Percentiles rank a stretch among this genome's conserved stretches.
Conservation (phyloP, 2,329 filamentous ascomycete species). For the Colletotrichum sp. region DNA sequence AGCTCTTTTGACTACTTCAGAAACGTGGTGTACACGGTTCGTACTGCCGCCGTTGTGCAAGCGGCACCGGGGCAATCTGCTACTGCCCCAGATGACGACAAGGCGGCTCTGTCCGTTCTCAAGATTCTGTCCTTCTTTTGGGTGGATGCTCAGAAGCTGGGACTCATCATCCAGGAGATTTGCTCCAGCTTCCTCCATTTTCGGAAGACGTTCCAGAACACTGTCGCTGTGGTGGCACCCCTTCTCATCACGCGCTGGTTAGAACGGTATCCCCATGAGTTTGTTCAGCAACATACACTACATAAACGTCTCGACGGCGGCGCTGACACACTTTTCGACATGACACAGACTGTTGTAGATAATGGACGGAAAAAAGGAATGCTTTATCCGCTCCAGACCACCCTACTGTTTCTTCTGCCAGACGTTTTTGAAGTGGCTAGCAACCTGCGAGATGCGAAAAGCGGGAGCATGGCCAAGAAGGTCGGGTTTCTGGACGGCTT, state of each 20-base stretch:
- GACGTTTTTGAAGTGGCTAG: conserved; percentile 75
- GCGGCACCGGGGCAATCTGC: conserved; percentile 40
- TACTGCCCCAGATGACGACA: conserved; percentile 54
- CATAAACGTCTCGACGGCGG: conserved; percentile 68
- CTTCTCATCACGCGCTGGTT: conserved; percentile 70
- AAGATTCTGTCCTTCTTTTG: conserved; percentile 68
- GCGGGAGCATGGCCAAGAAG: conserved; percentile 67
- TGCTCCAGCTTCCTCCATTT: conserved; percentile 72
- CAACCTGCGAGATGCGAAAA: conserved; percentile 69
- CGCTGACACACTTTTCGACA: conserved; percentile 72
- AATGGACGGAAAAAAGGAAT: conserved; percentile 59
- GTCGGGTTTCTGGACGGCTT: conserved; percentile 68
- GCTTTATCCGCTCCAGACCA: conserved; percentile 67
- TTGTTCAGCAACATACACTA: conserved; percentile 65
- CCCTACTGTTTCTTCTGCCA: conserved; percentile 67
- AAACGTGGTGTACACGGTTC: conserved; percentile 54
- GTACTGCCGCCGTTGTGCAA: conserved; percentile 47
- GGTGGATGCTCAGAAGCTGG: conserved; percentile 67
- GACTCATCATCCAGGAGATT: conserved; percentile 67
- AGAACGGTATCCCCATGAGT: conserved; percentile 68
- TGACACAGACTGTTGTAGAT: conserved; percentile 67
- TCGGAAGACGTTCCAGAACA: conserved; percentile 67
- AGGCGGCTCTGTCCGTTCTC: conserved; percentile 56
- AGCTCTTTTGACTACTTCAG: conserved; percentile 64
- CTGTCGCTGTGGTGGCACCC: conserved; percentile 66